A percentile compares a stretch with the other conserved stretches of the same genome.
Conservation (phyloP, 2,329 filamentous ascomycete species). For the Macroventuria anomochaeta region DNA sequence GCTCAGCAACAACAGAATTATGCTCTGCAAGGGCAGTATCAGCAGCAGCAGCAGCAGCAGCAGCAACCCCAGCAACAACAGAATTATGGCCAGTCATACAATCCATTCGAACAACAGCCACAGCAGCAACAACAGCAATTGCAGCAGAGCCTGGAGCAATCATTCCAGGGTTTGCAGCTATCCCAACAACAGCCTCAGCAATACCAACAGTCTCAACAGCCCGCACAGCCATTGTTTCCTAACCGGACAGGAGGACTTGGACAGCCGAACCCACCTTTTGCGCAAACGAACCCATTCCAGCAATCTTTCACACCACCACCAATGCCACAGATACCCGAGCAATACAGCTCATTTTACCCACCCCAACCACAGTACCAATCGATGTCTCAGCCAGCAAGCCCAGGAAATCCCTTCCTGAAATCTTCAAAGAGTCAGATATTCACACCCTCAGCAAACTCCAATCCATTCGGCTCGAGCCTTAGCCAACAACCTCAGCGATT, state of each 20-base stretch:
- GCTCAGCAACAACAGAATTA: conserved; percentile 27
- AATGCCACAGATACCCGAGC: conserved; percentile 50
- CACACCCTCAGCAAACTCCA: conserved; percentile 39
- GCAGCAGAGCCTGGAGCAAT: conserved; percentile 63
- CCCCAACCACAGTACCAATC: conserved; percentile 47
- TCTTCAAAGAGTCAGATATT: conserved; percentile 53
- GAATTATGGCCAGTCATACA: conserved; percentile 15
- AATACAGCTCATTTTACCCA: conserved; percentile 45
- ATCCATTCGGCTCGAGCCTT: conserved; percentile 55
- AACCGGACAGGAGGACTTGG: conserved; percentile 73
- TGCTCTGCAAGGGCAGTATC: conserved; percentile 26
- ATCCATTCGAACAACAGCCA: conserved; percentile 27
- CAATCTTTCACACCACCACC: conserved; percentile 52
- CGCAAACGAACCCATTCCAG: conserved; percentile 50
- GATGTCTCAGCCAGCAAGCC: conserved; percentile 48
- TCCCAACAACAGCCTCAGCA: conserved; percentile 45
- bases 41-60: conserved; percentile 17
- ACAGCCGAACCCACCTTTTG: conserved; percentile 48
- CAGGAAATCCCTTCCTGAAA: conserved; percentile 54
- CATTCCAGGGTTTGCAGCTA: conserved; percentile 78
- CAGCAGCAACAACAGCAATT: conserved; percentile 24
- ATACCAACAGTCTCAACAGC: conserved; percentile 50
- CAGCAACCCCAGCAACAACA: conserved; percentile 13
- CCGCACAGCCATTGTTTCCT: conserved; percentile 66
- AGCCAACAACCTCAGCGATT: conserved; percentile 53